A percentile compares a stretch with the other conserved stretches of the same genome.
These are phyloP conservation scores for Paracamarosporium sp. DNA, from an alignment of 2,329 filamentous ascomycete species.

Conservation along the genomic window DNA sequence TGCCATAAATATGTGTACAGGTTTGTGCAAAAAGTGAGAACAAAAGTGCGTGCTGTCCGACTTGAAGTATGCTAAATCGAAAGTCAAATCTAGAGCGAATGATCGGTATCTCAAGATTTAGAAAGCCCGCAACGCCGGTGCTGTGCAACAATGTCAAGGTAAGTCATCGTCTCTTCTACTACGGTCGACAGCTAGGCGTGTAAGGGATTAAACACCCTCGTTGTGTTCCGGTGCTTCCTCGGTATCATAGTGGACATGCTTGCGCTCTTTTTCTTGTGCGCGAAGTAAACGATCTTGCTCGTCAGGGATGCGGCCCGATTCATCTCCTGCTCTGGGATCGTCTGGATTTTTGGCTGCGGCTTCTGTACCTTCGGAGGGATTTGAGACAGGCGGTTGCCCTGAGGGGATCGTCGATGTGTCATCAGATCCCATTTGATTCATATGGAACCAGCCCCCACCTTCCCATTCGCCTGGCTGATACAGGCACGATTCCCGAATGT, in stretches of 20 bases:
- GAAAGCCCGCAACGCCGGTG: background rate
- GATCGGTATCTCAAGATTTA: background rate
- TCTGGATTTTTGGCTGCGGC: slow-evolving; percentile 14
- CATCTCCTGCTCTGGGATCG: background rate
- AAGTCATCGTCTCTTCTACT: background rate
- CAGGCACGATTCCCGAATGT: slow-evolving; percentile 65
- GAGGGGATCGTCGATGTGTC: slow-evolving; percentile 47
- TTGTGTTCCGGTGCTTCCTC: background rate
- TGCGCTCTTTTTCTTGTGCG: background rate
- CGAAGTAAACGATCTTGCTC: background rate
- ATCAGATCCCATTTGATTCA: slow-evolving; percentile 45
- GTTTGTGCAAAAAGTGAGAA: background rate
- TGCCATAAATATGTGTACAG: slow-evolving; percentile 1
- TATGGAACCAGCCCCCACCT: slow-evolving; percentile 80
- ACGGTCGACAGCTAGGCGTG: background rate
- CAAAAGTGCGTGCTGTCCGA: background rate
- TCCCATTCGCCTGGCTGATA: slow-evolving; percentile 81
- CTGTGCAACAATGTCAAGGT: background rate
- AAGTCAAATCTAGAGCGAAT: background rate
- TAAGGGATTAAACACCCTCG: background rate
- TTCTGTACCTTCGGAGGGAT: slow-evolving; percentile 24
- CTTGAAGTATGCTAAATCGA: background rate
- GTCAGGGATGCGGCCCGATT: background rate
- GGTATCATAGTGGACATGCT: background rate
- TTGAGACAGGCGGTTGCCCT: slow-evolving; percentile 20